Evolutionary conservation across 2,329 filamentous ascomycete species (phyloP).

Genomic region (Cladosporium sp.): DNA sequence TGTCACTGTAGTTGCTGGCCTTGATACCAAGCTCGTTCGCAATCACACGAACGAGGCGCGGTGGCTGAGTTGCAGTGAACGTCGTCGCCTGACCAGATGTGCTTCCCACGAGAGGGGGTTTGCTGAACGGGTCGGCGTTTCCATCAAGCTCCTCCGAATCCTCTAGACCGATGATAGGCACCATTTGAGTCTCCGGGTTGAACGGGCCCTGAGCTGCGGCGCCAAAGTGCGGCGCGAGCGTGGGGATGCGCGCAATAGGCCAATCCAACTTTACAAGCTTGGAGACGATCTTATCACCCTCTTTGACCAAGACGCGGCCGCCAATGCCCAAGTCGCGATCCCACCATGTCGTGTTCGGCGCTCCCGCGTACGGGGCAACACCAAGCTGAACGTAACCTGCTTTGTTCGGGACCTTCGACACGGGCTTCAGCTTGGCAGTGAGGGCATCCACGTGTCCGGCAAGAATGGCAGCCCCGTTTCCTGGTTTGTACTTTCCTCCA

Average conservation of each 20-base stretch:
- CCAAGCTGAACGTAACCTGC: slow-evolving; percentile 84
- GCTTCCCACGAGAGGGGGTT: slow-evolving; percentile 47
- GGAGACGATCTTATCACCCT: slow-evolving; percentile 69
- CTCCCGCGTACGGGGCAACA: slow-evolving; percentile 88
- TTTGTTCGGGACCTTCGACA: slow-evolving; percentile 75
- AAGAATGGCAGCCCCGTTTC: slow-evolving; percentile 81
- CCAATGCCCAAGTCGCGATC: slow-evolving; percentile 89
- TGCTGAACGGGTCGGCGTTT: slow-evolving; percentile 27
- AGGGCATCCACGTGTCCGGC: slow-evolving; percentile 91
- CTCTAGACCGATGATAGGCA: slow-evolving; percentile 87
- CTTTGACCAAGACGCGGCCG: slow-evolving; percentile 77
- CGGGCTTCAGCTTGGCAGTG: slow-evolving; percentile 84
- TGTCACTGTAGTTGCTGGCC: slow-evolving; percentile 54
- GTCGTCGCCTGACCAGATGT: slow-evolving; percentile 43
- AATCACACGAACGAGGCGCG: slow-evolving; percentile 77
- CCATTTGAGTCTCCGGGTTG: slow-evolving; percentile 89
- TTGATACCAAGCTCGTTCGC: slow-evolving; percentile 67
- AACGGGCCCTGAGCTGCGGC: slow-evolving; percentile 58
- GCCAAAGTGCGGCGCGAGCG: slow-evolving; percentile 90
- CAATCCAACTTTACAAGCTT: slow-evolving; percentile 87
- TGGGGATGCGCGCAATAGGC: slow-evolving; percentile 89
- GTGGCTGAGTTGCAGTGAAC: slow-evolving; percentile 79
- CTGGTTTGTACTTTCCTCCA: slow-evolving; percentile 71
- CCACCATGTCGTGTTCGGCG: slow-evolving; percentile 88
- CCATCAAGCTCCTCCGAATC: slow-evolving; percentile 37